A percentile compares a stretch with the other conserved stretches of the same genome.
Conservation (phyloP, 257 asterid species). For the Phtheirospermum japonicum region DNA sequence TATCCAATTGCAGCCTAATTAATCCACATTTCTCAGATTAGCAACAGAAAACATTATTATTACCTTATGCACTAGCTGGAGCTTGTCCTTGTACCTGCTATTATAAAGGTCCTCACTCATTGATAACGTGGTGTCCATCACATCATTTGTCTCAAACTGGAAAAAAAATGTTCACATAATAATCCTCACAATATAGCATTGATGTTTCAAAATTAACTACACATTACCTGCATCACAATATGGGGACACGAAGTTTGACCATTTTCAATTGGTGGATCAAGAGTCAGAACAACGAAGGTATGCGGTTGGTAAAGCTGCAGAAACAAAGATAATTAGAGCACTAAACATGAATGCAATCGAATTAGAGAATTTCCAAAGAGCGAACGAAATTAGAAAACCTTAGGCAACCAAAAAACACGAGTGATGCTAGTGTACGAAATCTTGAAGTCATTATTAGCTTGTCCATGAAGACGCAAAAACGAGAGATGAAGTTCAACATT, state of each 20-base stretch:
- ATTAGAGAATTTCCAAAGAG: conserved; percentile 15
- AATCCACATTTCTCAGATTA: not conserved
- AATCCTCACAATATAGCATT: conserved; percentile 1
- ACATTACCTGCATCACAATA: conserved; percentile 90
- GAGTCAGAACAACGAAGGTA: conserved; percentile 85
- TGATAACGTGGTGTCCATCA: conserved; percentile 56
- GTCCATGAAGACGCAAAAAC: conserved; percentile 95
- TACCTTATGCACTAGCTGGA: conserved; percentile 68
- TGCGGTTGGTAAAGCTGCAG: conserved; percentile 89
- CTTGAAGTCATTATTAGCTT: conserved; percentile 85
- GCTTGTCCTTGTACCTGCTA: conserved; percentile 75
- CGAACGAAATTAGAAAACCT: conserved; percentile 44
- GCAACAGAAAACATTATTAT: conserved; percentile 16
- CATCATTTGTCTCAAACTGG: conserved; percentile 86
- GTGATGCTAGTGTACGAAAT: conserved; percentile 94
- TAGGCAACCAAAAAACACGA: conserved; percentile 90
- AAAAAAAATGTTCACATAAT: not conserved
- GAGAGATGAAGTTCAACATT: conserved; percentile 90
- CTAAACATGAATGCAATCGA: conserved; percentile 6
- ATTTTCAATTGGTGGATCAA: conserved; percentile 97
- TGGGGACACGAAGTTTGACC: conserved; percentile 95
- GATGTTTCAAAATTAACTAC: not conserved
- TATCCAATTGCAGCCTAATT: too few relatives aligned
- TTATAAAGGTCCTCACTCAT: conserved; percentile 76
- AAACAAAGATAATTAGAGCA: conserved; percentile 24